A percentile compares a stretch with the other conserved stretches of the same genome.
Evolutionary conservation across 1,284 basidiomycete genomes (phyloP).

Genomic region (Stygiomarasmius scandens): DNA sequence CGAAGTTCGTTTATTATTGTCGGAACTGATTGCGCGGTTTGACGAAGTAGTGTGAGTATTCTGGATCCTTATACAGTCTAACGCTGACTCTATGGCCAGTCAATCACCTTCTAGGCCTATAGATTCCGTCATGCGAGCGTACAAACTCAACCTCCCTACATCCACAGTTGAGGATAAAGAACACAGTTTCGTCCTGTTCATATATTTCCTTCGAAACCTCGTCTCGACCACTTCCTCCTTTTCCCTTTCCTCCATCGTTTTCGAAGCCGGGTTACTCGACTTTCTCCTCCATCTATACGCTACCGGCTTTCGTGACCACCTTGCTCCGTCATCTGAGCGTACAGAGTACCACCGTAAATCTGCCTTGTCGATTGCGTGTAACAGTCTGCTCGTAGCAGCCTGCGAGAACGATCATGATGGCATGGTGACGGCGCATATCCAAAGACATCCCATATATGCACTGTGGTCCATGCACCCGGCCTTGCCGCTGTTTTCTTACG

Average conservation of each 20-base stretch:
- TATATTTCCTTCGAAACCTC: slow-evolving; percentile 4
- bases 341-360: not conserved
- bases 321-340: not conserved
- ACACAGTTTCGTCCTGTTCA: slow-evolving; percentile 2
- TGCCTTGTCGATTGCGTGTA: slow-evolving; percentile 2
- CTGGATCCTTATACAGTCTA: not conserved
- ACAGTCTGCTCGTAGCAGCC: not conserved
- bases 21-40: slow-evolving; percentile 5
- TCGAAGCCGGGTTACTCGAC: not conserved
- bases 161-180: not conserved
- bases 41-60: slow-evolving; percentile 1
- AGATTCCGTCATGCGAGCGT: not conserved
- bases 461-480: not conserved
- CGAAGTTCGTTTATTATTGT: slow-evolving; percentile 2
- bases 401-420: not conserved
- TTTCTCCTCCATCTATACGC: slow-evolving; percentile 10
- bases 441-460: not conserved
- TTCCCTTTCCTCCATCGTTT: not conserved
- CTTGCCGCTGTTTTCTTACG: too few species aligned
- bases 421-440: not conserved
- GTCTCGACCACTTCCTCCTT: not conserved
- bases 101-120: not conserved
- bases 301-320: slow-evolving; percentile 7
- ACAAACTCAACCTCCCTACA: not conserved
- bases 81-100: not conserved